These are phyloP conservation scores for Eucalyptus tenuipes DNA, from an alignment of 345 rosid species.

Conservation along the genomic window DNA sequence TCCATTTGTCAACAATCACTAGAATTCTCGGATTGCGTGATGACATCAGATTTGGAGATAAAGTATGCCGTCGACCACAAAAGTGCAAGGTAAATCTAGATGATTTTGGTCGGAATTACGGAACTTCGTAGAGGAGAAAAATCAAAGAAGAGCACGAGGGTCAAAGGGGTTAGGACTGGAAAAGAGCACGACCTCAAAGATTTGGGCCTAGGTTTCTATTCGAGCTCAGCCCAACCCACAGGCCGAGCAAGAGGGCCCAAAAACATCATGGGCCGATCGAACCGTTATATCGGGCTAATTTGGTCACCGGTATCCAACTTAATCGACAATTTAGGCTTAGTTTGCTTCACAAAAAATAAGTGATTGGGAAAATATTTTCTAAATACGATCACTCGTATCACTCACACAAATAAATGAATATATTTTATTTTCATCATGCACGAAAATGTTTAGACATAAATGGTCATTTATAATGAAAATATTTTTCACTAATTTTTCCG, in stretches of 20 bases:
- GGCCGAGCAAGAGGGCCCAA: not conserved
- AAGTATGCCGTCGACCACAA: not conserved
- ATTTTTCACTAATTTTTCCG: no score
- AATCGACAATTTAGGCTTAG: not conserved
- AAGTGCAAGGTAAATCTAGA: not conserved
- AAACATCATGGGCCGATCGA: not conserved
- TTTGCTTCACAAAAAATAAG: not conserved
- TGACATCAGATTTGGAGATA: not conserved
- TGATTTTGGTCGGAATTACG: not conserved
- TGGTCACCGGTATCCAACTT: not conserved
- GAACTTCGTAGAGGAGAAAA: not conserved
- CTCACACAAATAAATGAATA: no score
- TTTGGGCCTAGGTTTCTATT: not conserved
- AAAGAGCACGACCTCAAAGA: not conserved
- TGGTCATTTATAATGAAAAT: no score
- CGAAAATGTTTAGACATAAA: no score
- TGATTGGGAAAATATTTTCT: fast-evolving
- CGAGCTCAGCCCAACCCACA: not conserved
- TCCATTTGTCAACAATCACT: not conserved
- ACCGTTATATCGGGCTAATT: not conserved
- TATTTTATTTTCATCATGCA: no score
- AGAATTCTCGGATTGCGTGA: not conserved
- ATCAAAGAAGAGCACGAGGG: not conserved
- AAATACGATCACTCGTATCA: not conserved
- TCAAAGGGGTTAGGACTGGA: not conserved